phyloP scores from a whole-genome alignment of 2,329 filamentous ascomycete species.

The Fusarium nodosum region DNA sequence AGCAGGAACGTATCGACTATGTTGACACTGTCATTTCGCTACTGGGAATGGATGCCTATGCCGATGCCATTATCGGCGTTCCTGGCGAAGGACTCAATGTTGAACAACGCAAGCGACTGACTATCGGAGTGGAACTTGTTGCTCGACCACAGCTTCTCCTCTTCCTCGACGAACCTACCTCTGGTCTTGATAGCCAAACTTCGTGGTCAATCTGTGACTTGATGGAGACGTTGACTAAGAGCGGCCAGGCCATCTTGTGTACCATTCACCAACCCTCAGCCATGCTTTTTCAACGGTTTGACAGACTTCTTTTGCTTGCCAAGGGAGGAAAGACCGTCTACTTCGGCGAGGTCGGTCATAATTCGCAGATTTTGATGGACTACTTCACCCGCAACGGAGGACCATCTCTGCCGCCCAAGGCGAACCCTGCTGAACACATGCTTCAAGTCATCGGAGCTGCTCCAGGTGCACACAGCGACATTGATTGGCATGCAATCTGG shows the following conservation, averaged over 20 bases:
- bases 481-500: conserved; percentile 58
- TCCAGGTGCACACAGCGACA: conserved; percentile 61
- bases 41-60: conserved; percentile 72
- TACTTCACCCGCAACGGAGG: conserved; percentile 76
- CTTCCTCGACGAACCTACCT: conserved; percentile 70
- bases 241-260: conserved; percentile 61
- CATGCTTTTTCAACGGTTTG: conserved; percentile 62
- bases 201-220: conserved; percentile 71
- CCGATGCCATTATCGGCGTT: conserved; percentile 71
- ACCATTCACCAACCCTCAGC: conserved; percentile 28
- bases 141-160: conserved; percentile 67
- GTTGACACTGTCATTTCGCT: conserved; percentile 80
- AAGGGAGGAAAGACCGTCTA: conserved; percentile 68
- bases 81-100: conserved; percentile 70
- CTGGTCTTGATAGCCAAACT: conserved; percentile 71
- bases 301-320: background rate
- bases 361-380: conserved; percentile 65
- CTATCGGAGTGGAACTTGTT: conserved; percentile 68
- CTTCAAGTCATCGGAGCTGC: conserved; percentile 62
- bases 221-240: conserved; percentile 68
- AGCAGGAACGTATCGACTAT: conserved; percentile 81
- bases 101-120: conserved; percentile 70
- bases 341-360: conserved; percentile 73
- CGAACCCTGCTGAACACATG: conserved; percentile 79
- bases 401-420: conserved; percentile 63